Conservation (phyloP, 225 moss, liverwort and hornwort genomes). For the Pleurozium schreberi region DNA sequence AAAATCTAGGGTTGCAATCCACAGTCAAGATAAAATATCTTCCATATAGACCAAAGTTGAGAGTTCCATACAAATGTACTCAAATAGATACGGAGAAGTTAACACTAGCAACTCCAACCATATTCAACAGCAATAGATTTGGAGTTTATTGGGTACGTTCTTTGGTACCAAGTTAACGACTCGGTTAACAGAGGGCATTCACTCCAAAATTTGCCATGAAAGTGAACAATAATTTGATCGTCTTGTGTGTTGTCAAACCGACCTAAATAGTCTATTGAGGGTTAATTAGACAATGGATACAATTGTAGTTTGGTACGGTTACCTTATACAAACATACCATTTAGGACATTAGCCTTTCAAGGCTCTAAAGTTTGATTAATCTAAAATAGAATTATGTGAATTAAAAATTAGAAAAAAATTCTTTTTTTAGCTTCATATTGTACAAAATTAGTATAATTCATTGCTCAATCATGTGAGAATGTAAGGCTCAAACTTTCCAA, state of each 20-base stretch:
- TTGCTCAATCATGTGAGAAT: not conserved
- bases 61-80: too few species aligned
- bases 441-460: not conserved
- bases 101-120: not conserved
- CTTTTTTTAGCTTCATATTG: not conserved
- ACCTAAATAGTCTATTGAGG: not conserved
- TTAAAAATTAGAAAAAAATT: too few species aligned
- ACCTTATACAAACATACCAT: not conserved
- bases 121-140: not conserved
- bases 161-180: too few species aligned
- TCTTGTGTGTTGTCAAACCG: not conserved
- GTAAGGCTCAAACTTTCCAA: not conserved
- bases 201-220: not conserved
- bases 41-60: not conserved
- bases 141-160: too few species aligned
- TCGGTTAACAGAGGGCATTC: too few species aligned
- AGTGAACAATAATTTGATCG: not conserved
- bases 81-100: too few species aligned
- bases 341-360: not conserved
- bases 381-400: not conserved
- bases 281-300: too few species aligned
- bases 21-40: not conserved
- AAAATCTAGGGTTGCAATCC: not conserved
- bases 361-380: not conserved
- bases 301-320: too few species aligned